These are phyloP conservation scores for Penicillium expansum DNA, from an alignment of 2,329 filamentous ascomycete genomes.

Conservation along the genomic window DNA sequence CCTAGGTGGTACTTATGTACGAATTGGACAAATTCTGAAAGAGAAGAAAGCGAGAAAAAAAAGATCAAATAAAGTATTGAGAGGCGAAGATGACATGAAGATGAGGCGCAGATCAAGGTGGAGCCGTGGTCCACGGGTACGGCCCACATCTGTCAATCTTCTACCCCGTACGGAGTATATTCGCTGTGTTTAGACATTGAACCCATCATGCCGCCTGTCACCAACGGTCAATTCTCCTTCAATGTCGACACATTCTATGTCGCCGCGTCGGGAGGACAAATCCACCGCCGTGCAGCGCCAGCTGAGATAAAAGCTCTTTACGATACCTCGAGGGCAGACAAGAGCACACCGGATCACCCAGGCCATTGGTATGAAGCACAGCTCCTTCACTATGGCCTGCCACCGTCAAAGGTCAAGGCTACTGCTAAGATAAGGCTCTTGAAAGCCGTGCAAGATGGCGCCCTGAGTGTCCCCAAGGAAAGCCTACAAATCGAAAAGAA, in stretches of 20 bases:
- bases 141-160: not conserved
- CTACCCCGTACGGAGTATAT: not conserved
- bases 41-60: not conserved
- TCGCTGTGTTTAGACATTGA: not conserved
- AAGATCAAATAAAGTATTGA: not conserved
- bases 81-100: not conserved
- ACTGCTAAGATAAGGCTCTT: constrained; percentile 58
- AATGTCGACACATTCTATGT: constrained; percentile 47
- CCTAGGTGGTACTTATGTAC: too few relatives aligned
- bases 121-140: not conserved
- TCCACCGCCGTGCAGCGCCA: constrained; percentile 48
- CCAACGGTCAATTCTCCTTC: constrained; percentile 45
- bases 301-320: constrained; percentile 50
- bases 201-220: constrained; percentile 22
- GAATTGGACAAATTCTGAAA: not conserved
- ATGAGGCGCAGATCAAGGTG: not conserved
- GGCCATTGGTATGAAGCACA: constrained; percentile 64
- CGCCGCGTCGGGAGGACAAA: constrained; percentile 42
- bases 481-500: constrained; percentile 53
- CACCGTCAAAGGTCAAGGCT: constrained; percentile 57
- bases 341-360: constrained; percentile 48
- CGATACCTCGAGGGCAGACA: constrained; percentile 12
- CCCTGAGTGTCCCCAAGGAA: constrained; percentile 50
- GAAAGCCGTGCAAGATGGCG: constrained; percentile 53
- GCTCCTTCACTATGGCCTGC: constrained; percentile 61